Evolutionary conservation across 1,139 yeast species (phyloP), one percentile per base, ranked within the genome.

Genomic region (Lodderomyces metapsilosis): DNA sequence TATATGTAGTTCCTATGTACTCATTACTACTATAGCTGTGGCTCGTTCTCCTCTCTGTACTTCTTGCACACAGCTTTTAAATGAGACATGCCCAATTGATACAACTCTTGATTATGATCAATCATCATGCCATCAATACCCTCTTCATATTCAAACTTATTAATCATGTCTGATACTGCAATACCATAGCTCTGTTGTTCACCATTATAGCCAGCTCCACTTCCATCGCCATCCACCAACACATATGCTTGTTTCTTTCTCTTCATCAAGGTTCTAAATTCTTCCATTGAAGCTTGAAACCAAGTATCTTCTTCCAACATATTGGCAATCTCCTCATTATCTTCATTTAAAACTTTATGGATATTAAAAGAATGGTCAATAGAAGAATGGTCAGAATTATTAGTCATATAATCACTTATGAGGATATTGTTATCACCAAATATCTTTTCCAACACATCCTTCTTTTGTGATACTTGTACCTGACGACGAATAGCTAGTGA

Each of bases 391-490:
- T 67, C 54, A 5, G 74, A 58, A 50, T 71, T 71, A 50, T 71
- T 71, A 40, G 76, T 71, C 45, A 69, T 61, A 47, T 66, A 65
- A 36, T 70, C 74, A 32, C 59, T 66, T 52, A 71, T 72, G 37
- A 71, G 51, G 31, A 58, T 62, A 48, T 71, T 72, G 42, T 56
- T 52, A 45, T 64, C 60, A 17, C 77, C 77, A 52, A 72, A 72
- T 16, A 72, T 53, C 43, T 67, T 60, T 42, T 56, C 56, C 10
- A 70, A 55, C 3, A 71, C 49, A 44, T 70, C 76, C 43, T 65
- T 67, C 57, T 72, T 72, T 48, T 71, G 76, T 21, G 56, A 48
- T 2, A 71, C 56, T 51, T 72, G 78, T n/a, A 68, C 53, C 49
- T 70, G 71, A 18, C 77, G 48, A 52, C 69, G 62, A 25, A 64